These are phyloP conservation scores for Grosmannia clavigera DNA, from an alignment of 2,329 filamentous ascomycete species.

Conservation along the genomic window DNA sequence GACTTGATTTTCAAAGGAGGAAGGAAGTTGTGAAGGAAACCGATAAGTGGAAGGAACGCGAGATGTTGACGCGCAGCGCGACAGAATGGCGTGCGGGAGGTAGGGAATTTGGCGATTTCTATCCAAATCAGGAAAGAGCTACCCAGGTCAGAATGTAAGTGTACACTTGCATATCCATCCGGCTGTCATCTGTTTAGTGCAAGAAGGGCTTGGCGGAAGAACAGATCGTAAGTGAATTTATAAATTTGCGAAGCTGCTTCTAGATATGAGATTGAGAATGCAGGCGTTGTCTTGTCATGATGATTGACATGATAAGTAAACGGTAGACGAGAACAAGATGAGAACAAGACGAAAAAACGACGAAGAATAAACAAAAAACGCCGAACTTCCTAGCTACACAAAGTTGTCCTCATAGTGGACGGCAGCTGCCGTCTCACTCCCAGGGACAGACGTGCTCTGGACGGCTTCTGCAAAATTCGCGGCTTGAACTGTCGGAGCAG, in stretches of 20 bases:
- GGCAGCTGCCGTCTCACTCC: neutral
- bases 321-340: neutral
- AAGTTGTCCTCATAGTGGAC: slow-evolving; percentile 17
- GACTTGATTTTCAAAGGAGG: neutral
- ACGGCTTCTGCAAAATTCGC: slow-evolving; percentile 12
- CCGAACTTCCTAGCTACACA: slow-evolving; percentile 6
- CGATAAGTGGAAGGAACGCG: neutral
- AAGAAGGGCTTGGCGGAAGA: neutral
- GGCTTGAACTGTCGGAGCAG: slow-evolving; percentile 50
- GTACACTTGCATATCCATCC: neutral
- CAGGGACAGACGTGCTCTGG: slow-evolving; percentile 19
- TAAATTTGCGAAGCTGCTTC: neutral
- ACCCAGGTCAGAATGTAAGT: neutral
- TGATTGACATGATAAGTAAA: too few relatives aligned
- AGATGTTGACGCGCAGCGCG: neutral
- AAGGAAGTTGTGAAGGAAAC: neutral
- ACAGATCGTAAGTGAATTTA: neutral
- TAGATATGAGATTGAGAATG: too few relatives aligned
- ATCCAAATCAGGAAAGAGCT: neutral
- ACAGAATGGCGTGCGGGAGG: neutral
- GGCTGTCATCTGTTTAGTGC: neutral
- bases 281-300: too few relatives aligned
- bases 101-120: neutral
- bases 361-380: too few relatives aligned
- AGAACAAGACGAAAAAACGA: neutral